These are phyloP conservation scores for Leptomonas seymouri DNA, from an alignment of 208 protist genomes.

Conservation along the genomic window DNA sequence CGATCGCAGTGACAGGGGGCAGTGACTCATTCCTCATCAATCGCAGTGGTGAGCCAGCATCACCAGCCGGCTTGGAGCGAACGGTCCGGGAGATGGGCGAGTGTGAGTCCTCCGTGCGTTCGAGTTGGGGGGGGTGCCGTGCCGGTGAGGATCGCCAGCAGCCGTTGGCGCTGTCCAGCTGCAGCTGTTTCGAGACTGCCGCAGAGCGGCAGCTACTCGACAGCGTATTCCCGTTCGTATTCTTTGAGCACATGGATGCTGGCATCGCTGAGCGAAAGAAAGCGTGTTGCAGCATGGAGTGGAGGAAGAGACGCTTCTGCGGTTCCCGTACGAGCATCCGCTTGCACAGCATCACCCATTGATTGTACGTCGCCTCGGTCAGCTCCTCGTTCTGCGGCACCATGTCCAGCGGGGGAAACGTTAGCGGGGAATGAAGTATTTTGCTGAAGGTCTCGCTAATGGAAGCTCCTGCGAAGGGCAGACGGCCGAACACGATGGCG, in stretches of 20 bases:
- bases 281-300: slow-evolving; percentile 18
- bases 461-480: slow-evolving; percentile 86
- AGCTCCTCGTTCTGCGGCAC: slow-evolving; percentile 29
- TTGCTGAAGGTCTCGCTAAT: slow-evolving; percentile 50
- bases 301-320: slow-evolving; percentile 21
- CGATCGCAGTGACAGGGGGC: background rate
- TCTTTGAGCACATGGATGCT: background rate
- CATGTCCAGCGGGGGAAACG: slow-evolving; percentile 30
- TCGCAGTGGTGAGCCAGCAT: background rate
- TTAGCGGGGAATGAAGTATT: slow-evolving; percentile 32
- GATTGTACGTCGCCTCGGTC: slow-evolving; percentile 36
- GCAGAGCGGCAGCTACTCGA: background rate
- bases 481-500: slow-evolving; percentile 81
- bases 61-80: background rate
- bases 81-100: slow-evolving; percentile 7
- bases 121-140: background rate
- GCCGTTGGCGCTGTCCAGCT: background rate
- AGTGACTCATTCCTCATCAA: background rate
- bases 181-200: background rate
- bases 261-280: slow-evolving; percentile 11
- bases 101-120: background rate
- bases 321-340: slow-evolving; percentile 49
- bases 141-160: background rate
- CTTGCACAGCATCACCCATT: slow-evolving; percentile 47
- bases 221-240: background rate